These are phyloP conservation scores for Fusarium sp. DNA, from an alignment of 2,329 filamentous ascomycete species.

Conservation along the genomic window DNA sequence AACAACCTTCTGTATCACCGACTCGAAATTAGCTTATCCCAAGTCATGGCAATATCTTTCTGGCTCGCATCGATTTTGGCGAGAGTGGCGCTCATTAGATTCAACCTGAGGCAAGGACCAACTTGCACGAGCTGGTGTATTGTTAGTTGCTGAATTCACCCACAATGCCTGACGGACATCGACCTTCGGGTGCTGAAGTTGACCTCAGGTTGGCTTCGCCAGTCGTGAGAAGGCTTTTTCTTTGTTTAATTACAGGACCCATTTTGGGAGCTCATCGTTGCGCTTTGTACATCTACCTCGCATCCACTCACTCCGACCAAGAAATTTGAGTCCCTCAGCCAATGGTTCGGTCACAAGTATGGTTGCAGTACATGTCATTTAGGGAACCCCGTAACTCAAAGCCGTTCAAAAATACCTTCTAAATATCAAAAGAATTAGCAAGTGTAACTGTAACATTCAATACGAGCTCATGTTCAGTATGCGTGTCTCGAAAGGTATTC, in stretches of 20 bases:
- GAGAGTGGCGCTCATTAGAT: constrained; percentile 24
- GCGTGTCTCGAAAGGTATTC: background rate
- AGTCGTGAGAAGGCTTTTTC: background rate
- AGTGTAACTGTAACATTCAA: background rate
- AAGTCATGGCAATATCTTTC: background rate
- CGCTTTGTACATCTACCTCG: background rate
- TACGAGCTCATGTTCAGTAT: background rate
- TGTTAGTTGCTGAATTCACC: background rate
- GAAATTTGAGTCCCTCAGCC: background rate
- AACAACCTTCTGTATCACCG: background rate
- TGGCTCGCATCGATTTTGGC: constrained; percentile 15
- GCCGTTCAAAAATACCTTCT: background rate
- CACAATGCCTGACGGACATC: background rate
- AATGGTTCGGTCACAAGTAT: background rate
- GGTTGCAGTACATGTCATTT: background rate
- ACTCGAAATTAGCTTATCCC: background rate
- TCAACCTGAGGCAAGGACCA: constrained; percentile 29
- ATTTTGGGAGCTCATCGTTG: background rate
- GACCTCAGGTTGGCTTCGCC: background rate
- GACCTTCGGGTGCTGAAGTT: background rate
- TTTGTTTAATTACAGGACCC: background rate
- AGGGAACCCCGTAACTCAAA: background rate
- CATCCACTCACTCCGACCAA: background rate
- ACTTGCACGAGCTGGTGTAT: background rate
- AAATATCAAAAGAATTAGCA: background rate